phyloP scores from a whole-genome alignment of 176 grass and related monocot genomes.

The Musa acuminata region DNA sequence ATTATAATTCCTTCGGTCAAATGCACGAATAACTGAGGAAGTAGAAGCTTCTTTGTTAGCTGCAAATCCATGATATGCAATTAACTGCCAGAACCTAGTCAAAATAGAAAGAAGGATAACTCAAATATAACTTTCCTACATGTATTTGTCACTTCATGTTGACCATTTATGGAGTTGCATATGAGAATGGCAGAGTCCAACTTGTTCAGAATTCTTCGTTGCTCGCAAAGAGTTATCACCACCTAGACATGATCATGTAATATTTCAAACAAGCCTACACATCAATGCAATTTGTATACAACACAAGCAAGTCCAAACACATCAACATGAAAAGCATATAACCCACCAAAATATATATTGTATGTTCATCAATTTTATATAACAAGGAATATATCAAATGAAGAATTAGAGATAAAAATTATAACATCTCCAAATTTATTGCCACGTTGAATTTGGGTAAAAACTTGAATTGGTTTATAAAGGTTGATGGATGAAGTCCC shows the following conservation, averaged over 20 bases:
- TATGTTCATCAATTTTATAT: not conserved
- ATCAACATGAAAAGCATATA: not conserved
- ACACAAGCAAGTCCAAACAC: not conserved
- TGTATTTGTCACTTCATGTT: slow-evolving; percentile 20
- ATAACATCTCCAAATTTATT: too few species aligned
- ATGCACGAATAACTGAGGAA: slow-evolving; percentile 29
- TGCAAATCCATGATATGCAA: not conserved
- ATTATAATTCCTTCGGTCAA: slow-evolving; percentile 22
- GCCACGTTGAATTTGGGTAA: too few species aligned
- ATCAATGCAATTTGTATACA: not conserved
- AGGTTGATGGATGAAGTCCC: too few species aligned
- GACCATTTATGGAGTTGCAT: not conserved
- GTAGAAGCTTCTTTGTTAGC: slow-evolving; percentile 18
- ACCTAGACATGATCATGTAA: slow-evolving; percentile 1
- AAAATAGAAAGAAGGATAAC: not conserved
- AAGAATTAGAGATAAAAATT: not conserved
- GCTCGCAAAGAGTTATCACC: slow-evolving; percentile 8
- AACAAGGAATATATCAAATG: not conserved
- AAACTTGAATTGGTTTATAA: too few species aligned
- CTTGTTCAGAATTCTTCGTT: slow-evolving; percentile 8
- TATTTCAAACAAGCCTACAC: not conserved
- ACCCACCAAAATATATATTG: too few species aligned
- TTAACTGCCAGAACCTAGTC: not conserved
- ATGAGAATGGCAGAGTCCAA: slow-evolving; percentile 26
- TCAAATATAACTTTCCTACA: slow-evolving; percentile 10